These are phyloP conservation scores for Aegilops sharonensis DNA, from an alignment of 176 grass and related monocot species.

Conservation along the genomic window DNA sequence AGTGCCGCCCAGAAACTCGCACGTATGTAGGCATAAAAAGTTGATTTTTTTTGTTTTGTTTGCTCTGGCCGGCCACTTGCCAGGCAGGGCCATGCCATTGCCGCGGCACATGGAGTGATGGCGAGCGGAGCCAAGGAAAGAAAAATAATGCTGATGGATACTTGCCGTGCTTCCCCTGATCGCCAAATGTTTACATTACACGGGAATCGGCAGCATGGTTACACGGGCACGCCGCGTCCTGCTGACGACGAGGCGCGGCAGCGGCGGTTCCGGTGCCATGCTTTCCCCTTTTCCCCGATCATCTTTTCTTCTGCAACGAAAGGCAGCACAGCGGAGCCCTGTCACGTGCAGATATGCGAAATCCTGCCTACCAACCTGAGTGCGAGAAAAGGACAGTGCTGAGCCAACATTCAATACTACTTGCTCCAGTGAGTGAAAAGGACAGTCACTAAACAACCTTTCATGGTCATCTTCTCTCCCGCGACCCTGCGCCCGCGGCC, in stretches of 20 bases:
- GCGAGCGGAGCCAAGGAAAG: neutral
- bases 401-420: too few relatives aligned
- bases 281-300: neutral
- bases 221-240: neutral
- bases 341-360: too few relatives aligned
- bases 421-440: too few relatives aligned
- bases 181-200: conserved; percentile 24
- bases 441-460: too few relatives aligned
- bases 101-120: neutral
- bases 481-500: too few relatives aligned
- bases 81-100: neutral
- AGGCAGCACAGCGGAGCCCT: neutral
- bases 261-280: neutral
- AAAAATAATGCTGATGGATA: conserved; percentile 10
- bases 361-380: too few relatives aligned
- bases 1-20: conserved; percentile 20
- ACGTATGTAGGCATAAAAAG: conserved; percentile 1
- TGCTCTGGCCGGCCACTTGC: conserved; percentile 32
- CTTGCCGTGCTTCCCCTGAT: conserved; percentile 34
- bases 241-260: neutral
- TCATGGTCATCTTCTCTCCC: too few relatives aligned
- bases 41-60: neutral
- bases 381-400: too few relatives aligned
- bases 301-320: neutral
- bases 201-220: conserved; percentile 3